Conservation (phyloP, 768 basidiomycete genomes). For the Steccherinum ochraceum region DNA sequence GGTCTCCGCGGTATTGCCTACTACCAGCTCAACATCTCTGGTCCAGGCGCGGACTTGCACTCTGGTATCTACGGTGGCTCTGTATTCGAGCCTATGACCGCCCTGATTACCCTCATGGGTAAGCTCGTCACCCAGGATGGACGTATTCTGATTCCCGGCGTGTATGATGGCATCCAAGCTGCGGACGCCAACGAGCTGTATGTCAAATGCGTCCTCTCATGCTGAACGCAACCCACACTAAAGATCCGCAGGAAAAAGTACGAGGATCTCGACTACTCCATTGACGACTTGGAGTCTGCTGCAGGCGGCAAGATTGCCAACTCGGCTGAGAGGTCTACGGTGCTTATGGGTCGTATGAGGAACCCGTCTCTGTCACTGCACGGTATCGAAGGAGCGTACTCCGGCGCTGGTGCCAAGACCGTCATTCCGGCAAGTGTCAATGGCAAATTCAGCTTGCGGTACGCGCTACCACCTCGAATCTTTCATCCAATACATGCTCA, state of each 20-base stretch:
- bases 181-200: conserved; percentile 66
- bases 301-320: conserved; percentile 68
- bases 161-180: conserved; percentile 71
- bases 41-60: conserved; percentile 81
- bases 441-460: conserved; percentile 92
- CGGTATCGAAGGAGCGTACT: conserved; percentile 93
- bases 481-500: neutral
- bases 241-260: conserved; percentile 49
- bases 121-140: conserved; percentile 56
- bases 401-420: conserved; percentile 72
- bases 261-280: conserved; percentile 61
- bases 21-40: conserved; percentile 71
- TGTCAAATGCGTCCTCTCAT: conserved; percentile 11
- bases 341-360: conserved; percentile 90
- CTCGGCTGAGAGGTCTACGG: conserved; percentile 62
- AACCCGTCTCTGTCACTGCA: conserved; percentile 81
- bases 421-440: conserved; percentile 84
- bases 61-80: conserved; percentile 77
- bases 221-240: neutral
- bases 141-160: conserved; percentile 65
- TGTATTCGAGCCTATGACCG: conserved; percentile 91
- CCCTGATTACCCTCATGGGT: conserved; percentile 73
- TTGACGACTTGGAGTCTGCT: conserved; percentile 62
- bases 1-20: conserved; percentile 83
- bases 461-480: conserved; percentile 21